Conservation (phyloP, 2,329 filamentous ascomycete genomes). For the Clathrospora elynae region DNA sequence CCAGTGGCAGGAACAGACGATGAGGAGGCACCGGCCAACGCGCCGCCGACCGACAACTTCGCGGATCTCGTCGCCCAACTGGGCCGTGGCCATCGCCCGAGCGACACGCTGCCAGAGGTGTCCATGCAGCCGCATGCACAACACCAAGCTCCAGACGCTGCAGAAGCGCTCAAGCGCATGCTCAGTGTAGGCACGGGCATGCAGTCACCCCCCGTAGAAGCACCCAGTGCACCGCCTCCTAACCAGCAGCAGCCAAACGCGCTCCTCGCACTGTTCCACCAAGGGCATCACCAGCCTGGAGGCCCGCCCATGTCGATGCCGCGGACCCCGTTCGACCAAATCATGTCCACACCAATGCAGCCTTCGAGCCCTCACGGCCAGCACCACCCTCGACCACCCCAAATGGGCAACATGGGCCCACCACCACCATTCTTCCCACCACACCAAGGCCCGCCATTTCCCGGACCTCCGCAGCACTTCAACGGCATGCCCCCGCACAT, state of each 20-base stretch:
- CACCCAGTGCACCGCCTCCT: constrained; percentile 39
- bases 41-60: constrained; percentile 30
- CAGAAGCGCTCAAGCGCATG: constrained; percentile 59
- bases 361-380: constrained; percentile 62
- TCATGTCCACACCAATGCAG: constrained; percentile 56
- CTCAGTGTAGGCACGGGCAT: constrained; percentile 52
- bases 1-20: constrained; percentile 37
- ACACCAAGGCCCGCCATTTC: constrained; percentile 40
- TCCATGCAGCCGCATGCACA: constrained; percentile 26
- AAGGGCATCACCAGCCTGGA: constrained; percentile 26
- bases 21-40: constrained; percentile 34
- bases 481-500: constrained; percentile 34
- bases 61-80: constrained; percentile 41
- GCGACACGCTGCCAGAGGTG: constrained; percentile 41
- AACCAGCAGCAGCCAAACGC: constrained; percentile 46
- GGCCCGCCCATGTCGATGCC: constrained; percentile 25
- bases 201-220: constrained; percentile 43
- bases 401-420: constrained; percentile 54
- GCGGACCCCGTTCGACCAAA: constrained; percentile 61
- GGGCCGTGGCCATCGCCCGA: constrained; percentile 32
- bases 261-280: constrained; percentile 61
- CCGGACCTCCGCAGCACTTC: constrained; percentile 26
- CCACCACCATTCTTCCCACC: constrained; percentile 57
- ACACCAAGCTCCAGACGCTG: constrained; percentile 49
- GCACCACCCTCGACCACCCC: constrained; percentile 59